These are phyloP conservation scores for Ramaria sp. DNA, from an alignment of 768 basidiomycete species.

Conservation along the genomic window DNA sequence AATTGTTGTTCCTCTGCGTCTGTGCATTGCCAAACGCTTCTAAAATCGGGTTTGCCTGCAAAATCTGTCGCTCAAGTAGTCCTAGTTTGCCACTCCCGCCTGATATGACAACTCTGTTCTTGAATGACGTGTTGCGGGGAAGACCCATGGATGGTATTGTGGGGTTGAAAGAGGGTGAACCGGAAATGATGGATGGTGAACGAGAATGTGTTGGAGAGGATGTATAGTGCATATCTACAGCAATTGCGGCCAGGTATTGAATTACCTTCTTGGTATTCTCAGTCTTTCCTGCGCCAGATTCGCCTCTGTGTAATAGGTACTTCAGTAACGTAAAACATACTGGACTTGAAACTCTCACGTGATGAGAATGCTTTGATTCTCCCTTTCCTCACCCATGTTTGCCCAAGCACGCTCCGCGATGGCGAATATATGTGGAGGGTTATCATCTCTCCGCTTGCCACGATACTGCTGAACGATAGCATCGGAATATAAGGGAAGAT, in stretches of 20 bases:
- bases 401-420: constrained; percentile 97
- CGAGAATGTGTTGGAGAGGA: constrained; percentile 52
- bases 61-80: constrained; percentile 87
- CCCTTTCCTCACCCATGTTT: constrained; percentile 94
- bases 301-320: constrained; percentile 47
- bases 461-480: constrained; percentile 85
- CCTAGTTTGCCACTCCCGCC: constrained; percentile 58
- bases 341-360: constrained; percentile 49
- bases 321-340: constrained; percentile 11
- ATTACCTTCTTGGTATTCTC: constrained; percentile 98
- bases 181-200: constrained; percentile 47
- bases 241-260: constrained; percentile 96
- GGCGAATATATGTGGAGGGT: constrained; percentile 69
- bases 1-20: constrained; percentile 97
- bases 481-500: constrained; percentile 84
- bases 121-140: constrained; percentile 53
- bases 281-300: constrained; percentile 98
- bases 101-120: constrained; percentile 36
- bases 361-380: constrained; percentile 96
- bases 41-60: constrained; percentile 94
- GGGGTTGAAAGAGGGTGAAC: constrained; percentile 33
- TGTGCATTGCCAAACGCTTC: constrained; percentile 99
- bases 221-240: constrained; percentile 61
- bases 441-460: constrained; percentile 74
- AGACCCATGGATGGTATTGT: constrained; percentile 58